Conservation (phyloP, 179 eudicot species). For the Spergularia azorica region DNA sequence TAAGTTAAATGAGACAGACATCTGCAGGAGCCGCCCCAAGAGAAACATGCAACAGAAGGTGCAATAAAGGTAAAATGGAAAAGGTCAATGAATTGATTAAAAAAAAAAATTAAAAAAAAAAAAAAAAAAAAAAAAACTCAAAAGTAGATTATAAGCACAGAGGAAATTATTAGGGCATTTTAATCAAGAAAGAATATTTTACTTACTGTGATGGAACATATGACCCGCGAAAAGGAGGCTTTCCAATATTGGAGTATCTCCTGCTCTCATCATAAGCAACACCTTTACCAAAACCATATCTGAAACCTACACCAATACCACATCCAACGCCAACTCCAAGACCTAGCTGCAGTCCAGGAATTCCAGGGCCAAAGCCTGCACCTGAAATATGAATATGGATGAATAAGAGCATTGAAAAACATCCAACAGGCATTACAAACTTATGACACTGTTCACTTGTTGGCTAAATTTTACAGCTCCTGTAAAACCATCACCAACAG, state of each 20-base stretch:
- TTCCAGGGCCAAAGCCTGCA: slow-evolving; percentile 82
- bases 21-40: no score
- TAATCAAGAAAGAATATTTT: neutral
- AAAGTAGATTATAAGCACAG: neutral
- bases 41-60: no score
- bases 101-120: no score
- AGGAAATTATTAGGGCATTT: neutral
- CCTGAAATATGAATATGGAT: slow-evolving; percentile 40
- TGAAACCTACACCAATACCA: slow-evolving; percentile 89
- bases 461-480: neutral
- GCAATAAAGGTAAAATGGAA: neutral
- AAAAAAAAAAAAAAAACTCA: neutral
- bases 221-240: slow-evolving; percentile 37
- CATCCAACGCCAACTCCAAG: slow-evolving; percentile 92
- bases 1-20: no score
- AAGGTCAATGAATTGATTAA: neutral
- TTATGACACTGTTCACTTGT: neutral
- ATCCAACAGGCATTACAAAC: neutral
- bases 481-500: neutral
- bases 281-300: slow-evolving; percentile 84
- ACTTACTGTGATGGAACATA: slow-evolving; percentile 69
- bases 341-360: slow-evolving; percentile 86
- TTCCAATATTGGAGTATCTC: slow-evolving; percentile 68
- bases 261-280: slow-evolving; percentile 73
- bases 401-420: neutral